Evolutionary conservation across 1,284 basidiomycete genomes (phyloP), one percentile per base, ranked within the genome.

Genomic region (Marasmius sp.): DNA sequence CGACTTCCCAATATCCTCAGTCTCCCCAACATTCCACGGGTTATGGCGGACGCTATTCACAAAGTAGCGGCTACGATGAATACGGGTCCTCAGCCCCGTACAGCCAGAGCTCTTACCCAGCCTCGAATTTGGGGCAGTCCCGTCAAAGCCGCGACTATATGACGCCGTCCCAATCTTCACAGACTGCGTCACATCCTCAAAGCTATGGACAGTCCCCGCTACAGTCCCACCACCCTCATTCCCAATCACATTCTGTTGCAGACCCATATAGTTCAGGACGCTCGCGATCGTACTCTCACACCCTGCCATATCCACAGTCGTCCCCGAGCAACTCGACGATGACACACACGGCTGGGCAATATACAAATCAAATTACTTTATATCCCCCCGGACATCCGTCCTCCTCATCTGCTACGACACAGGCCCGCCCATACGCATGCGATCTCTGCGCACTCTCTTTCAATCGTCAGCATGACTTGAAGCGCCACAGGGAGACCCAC

Each of bases 371-470:
- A 48, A 65, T 68, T 14, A 70, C 77, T 43, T 68, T 77, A 41
- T 68, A 75, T 4, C 74, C 76, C 60, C 69, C 72, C 16, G 71
- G 73, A 53, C 74, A 71, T 50, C 69, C 74, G 34, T 75, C 78
- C n/a, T 69, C 78, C 54, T 87, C 89, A 65, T 87, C 86, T 72
- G 82, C 88, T 22, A 80, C 87, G 50, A 86, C 88, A 38, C 85
- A 88, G n/a, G 78, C 82, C 55, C 83, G 81, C 49, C 90, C 90
- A 33, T 92, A 87, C 72, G 81, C 86, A 27, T 92, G 90, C 69
- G 89, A 92, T 72, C 77, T 91, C 67, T 92, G 90, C 72, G 82
- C 88, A n/a, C 73, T 92, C 65, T 91, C 90, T 18, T 92, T 92
- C 78, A 91, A 90, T 70, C 84, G 90, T 58, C 89, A 91, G 70